phyloP scores from a whole-genome alignment of 1,284 basidiomycete species.

The Melanopsichium pennsylvanicum region DNA sequence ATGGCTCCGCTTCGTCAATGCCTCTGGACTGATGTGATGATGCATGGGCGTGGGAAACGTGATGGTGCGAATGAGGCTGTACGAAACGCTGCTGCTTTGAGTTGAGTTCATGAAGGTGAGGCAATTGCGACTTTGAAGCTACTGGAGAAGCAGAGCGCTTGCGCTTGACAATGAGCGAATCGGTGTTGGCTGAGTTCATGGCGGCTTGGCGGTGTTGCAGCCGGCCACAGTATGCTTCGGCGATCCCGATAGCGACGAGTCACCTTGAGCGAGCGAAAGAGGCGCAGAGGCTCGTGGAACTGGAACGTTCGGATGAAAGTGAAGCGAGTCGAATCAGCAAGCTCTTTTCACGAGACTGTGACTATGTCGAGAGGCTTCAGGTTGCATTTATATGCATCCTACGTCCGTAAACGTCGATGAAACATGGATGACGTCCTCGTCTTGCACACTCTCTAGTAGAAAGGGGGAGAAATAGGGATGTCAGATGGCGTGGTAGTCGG shows the following conservation, averaged over 20 bases:
- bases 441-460: no score
- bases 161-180: constrained; percentile 16
- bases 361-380: no score
- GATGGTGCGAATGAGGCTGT: background rate
- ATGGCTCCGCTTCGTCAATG: constrained; percentile 9
- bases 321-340: constrained; percentile 10
- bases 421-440: no score
- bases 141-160: constrained; percentile 21
- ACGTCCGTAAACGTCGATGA: no score
- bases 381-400: no score
- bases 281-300: background rate
- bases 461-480: no score
- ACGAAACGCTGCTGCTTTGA: constrained; percentile 10
- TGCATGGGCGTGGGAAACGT: constrained; percentile 4
- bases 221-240: background rate
- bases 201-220: background rate
- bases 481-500: no score
- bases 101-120: constrained; percentile 16
- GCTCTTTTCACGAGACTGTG: constrained; percentile 5
- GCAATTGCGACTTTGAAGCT: constrained; percentile 9
- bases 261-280: constrained; percentile 1
- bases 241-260: constrained; percentile 2
- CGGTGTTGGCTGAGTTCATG: constrained; percentile 11
- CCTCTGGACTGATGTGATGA: constrained; percentile 3
- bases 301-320: constrained; percentile 6